Conservation (phyloP, 352 stramenopile species). For the Globisporangium splendens region DNA sequence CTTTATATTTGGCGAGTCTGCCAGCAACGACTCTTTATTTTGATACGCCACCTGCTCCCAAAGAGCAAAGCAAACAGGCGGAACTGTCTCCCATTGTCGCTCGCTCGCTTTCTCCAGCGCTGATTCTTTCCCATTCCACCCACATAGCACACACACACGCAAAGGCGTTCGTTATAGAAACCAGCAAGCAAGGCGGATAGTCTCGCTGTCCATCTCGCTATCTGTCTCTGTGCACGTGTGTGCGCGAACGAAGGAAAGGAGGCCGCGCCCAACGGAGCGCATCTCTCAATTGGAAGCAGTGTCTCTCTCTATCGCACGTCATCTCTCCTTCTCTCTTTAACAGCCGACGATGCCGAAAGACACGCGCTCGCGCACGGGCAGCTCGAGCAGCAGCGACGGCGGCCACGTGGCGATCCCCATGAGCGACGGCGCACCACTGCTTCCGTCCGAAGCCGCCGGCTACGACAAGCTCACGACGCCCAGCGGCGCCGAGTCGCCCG, state of each 20-base stretch:
- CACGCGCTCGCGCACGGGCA: conserved; percentile 11
- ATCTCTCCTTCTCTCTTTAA: background rate
- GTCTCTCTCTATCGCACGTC: too few relatives aligned
- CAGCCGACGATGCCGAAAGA: conserved; percentile 5
- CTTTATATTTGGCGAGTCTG: background rate
- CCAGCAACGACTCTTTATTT: background rate
- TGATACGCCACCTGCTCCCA: background rate
- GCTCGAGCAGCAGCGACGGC: conserved; percentile 7
- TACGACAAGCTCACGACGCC: conserved; percentile 73
- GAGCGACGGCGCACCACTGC: conserved; percentile 29
- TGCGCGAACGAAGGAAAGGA: too few relatives aligned
- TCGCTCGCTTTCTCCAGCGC: background rate
- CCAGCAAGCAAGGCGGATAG: too few relatives aligned
- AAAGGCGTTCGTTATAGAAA: conserved; percentile 6
- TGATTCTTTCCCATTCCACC: background rate
- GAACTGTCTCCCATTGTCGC: conserved; percentile 5
- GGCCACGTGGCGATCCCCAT: conserved; percentile 27
- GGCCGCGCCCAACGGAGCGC: too few relatives aligned
- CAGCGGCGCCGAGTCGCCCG: conserved; percentile 18
- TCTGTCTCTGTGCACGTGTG: too few relatives aligned
- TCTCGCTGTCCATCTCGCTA: too few relatives aligned
- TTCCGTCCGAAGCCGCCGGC: conserved; percentile 12
- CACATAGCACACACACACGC: background rate
- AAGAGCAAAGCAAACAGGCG: background rate
- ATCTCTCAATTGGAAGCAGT: too few relatives aligned